Percentiles rank a stretch among this genome's conserved stretches.
Evolutionary conservation across 2,329 filamentous ascomycete species (phyloP).

Genomic region (Rhynchosporium graminicola): DNA sequence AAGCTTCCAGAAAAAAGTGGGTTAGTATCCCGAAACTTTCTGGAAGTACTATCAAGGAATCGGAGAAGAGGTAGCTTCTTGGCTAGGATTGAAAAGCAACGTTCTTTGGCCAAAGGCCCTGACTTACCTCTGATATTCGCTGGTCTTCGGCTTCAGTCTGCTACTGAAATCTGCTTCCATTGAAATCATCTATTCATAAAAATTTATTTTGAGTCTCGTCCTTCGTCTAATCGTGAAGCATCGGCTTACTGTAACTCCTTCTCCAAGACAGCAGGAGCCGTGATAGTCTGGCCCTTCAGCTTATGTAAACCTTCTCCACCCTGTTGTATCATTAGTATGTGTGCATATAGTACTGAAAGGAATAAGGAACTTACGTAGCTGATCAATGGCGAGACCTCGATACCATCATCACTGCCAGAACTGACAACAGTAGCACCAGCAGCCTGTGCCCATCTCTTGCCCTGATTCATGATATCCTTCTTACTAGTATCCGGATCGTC

Average conservation of each 20-base stretch:
- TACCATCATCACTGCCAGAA: slow-evolving; percentile 62
- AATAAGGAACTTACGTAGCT: slow-evolving; percentile 77
- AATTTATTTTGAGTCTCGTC: neutral
- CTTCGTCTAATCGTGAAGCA: neutral
- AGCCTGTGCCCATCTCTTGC: slow-evolving; percentile 78
- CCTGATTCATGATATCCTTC: slow-evolving; percentile 86
- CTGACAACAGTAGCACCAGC: slow-evolving; percentile 75
- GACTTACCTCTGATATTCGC: neutral
- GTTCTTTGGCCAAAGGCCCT: neutral
- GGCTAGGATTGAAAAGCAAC: neutral
- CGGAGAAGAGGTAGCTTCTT: neutral
- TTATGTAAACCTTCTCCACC: slow-evolving; percentile 64
- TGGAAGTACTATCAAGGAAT: neutral
- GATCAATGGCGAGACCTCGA: slow-evolving; percentile 90
- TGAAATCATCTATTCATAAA: slow-evolving; percentile 21
- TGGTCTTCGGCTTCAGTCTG: neutral
- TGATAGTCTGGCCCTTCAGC: slow-evolving; percentile 54
- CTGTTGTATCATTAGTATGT: slow-evolving; percentile 55
- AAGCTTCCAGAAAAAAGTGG: slow-evolving; percentile 2
- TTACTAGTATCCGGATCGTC: slow-evolving; percentile 95
- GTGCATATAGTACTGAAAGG: neutral
- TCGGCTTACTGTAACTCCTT: slow-evolving; percentile 39
- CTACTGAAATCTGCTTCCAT: neutral
- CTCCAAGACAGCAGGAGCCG: slow-evolving; percentile 55
- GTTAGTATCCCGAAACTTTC: neutral